Percentiles rank a stretch among this genome's conserved stretches.
Conservation (phyloP, 192 early-diverging fungal species). For the Coemansia pectinata region DNA sequence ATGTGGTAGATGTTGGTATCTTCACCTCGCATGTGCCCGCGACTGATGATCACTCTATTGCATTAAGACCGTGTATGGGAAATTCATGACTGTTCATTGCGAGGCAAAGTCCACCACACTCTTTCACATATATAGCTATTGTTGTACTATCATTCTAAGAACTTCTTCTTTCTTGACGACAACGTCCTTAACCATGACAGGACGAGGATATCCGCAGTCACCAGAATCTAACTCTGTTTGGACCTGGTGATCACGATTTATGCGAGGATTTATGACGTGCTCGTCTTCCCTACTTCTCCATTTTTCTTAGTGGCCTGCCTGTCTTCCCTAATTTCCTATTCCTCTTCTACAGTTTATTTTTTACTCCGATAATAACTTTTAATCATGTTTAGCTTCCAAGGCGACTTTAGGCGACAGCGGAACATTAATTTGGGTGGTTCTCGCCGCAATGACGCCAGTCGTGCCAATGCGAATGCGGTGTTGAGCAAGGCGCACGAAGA, state of each 20-base stretch:
- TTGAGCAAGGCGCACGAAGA: constrained; percentile 72
- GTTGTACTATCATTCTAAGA: neutral
- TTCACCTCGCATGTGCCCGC: neutral
- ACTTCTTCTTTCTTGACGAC: neutral
- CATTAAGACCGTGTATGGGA: neutral
- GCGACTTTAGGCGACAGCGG: constrained; percentile 71
- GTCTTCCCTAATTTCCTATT: neutral
- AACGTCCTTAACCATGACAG: neutral
- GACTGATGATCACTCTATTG: neutral
- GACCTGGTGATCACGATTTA: constrained; percentile 2
- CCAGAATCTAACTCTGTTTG: neutral
- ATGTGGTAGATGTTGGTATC: neutral
- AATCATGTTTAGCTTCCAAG: constrained; percentile 72
- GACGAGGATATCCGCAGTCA: neutral
- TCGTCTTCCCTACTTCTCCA: neutral
- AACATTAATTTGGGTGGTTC: constrained; percentile 84
- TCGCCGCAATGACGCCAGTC: constrained; percentile 64
- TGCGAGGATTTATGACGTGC: neutral
- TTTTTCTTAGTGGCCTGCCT: neutral
- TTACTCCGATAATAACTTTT: neutral
- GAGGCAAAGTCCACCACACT: no score
- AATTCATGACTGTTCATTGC: neutral
- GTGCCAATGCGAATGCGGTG: constrained; percentile 52
- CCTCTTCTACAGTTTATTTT: neutral
- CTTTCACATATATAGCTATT: no score